Evolutionary conservation across 495 filamentous ascomycete species (phyloP), one percentile per base, ranked within the genome.

Genomic region (Filosporella fistucella): DNA sequence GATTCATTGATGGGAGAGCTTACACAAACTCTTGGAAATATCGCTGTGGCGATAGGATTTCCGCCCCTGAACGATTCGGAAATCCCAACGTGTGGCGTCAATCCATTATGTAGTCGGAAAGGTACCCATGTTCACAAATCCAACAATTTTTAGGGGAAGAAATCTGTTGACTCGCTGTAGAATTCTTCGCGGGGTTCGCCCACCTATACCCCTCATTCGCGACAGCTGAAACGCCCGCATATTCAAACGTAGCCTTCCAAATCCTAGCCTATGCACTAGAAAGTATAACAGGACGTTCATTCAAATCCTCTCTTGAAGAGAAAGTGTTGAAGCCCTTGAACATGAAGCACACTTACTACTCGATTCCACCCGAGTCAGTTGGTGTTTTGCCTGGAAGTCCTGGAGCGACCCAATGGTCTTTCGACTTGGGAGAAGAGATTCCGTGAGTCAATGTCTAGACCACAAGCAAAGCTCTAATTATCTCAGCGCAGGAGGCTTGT

Each of bases 161-260:
- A 35, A 13, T 35, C 12, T 14, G 12, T n/a, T 35, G 18, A 35
- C 12, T 14, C 4, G 10, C n/a, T 36, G 6, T 17, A 42, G 37
- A 42, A 25, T 49, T 78, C 56, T 75, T 82, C 56, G 36, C 58
- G 1, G 76, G 73, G 2, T 51, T 80, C 9, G 50, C 71, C 16
- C 56, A 65, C 7, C 60, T 61, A 1, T 60, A 70, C 23, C 77
- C 78, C 0, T 67, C 68, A 5, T 76, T 69, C 48, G 52, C 63
- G 1, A 68, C 77, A 2, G 68, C 62, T 32, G 49, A 67, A 7
- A 78, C 70, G 3, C 71, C 78, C 0, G 65, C 66, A 12, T 83
- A 82, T 56, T 76, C 77, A 14, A 80, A 82, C 57, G 70, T 66
- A 4, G 76, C 67, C 1, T 80, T 70, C 49, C 67, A 73, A 38